Evolutionary conservation across 2,329 filamentous ascomycete species (phyloP), one percentile per base, ranked within the genome.

Genomic region (Arthroderma sp.): DNA sequence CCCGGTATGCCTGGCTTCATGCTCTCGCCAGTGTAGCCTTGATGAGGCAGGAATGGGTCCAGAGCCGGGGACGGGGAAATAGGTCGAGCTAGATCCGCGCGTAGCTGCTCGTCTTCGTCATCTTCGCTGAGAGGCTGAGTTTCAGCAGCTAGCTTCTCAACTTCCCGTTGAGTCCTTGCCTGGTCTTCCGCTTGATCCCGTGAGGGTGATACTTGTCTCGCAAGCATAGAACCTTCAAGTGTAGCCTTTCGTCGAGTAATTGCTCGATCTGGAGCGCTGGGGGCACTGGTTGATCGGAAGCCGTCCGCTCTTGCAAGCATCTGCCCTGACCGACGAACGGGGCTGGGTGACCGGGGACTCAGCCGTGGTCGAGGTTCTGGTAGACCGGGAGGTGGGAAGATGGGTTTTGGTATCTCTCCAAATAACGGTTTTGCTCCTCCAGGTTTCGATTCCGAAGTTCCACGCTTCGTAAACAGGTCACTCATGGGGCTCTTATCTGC

Each of bases 21-120:
- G 6, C 71, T 73, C 54, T 73, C 67, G 6, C 72, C 73, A 31
- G 68, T 68, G 57, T 74, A 76, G 57, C 76, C 72, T 54, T 77
- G 74, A 58, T 76, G 74, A 15, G 74, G 72, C 17, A 77, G 61
- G 63, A 77, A 77, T n/a, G 74, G 71, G 60, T 76, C 76, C 21
- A 78, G 68, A 0, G 69, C 72, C 49, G 71, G 69, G 13, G 70
- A 71, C 2, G 74, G 72, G 37, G 72, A 68, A 25, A 76, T 60
- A 38, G 76, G 74, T 23, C 66, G 68, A 47, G 70, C 68, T 53
- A 78, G 68, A 47, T 77, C 73, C 38, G 70, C 69, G 44, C 73
- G 75, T 15, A 77, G 66, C 57, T 68, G 68, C 58, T 77, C 75
- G 60, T 77, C 75, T 60, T 78, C 76, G 51, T 76, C 73, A 57